These are phyloP conservation scores for Xylaria curta DNA, from an alignment of 495 filamentous ascomycete species.

Conservation along the genomic window DNA sequence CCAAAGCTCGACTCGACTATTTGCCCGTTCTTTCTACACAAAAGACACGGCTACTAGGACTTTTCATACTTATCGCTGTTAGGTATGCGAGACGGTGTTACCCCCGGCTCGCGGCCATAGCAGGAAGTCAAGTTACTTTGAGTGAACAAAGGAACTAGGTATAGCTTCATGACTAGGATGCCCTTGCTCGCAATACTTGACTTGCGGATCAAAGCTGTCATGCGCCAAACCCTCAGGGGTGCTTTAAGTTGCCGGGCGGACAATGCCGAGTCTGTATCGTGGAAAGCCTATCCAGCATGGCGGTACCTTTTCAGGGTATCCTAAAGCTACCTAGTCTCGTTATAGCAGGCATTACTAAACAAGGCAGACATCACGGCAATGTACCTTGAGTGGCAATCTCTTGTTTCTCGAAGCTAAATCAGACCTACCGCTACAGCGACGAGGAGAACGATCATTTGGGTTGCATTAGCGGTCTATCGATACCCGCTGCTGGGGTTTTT, in stretches of 20 bases:
- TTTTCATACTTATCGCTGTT: not conserved
- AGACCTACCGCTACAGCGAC: not conserved
- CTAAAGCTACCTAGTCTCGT: not conserved
- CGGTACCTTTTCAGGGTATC: not conserved
- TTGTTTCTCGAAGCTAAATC: not conserved
- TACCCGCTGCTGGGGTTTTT: not conserved
- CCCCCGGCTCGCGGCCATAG: not conserved
- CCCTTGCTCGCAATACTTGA: not conserved
- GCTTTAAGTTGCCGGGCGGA: conserved; percentile 2
- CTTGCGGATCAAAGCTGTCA: not conserved
- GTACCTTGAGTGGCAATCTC: not conserved
- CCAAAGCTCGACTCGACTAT: not conserved
- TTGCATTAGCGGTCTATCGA: not conserved
- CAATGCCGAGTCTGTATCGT: not conserved
- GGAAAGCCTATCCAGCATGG: not conserved
- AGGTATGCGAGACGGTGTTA: not conserved
- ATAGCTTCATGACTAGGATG: not conserved
- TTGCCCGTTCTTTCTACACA: not conserved
- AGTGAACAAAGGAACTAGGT: conserved; percentile 4
- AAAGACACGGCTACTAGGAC: not conserved
- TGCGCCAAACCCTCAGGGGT: conserved; percentile 6
- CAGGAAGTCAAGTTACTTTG: conserved; percentile 7
- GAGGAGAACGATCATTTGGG: not conserved
- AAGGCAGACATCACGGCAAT: not conserved
- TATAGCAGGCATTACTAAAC: not conserved